Evolutionary conservation across 1,284 basidiomycete genomes (phyloP).

Genomic region (Trametes versicolor): DNA sequence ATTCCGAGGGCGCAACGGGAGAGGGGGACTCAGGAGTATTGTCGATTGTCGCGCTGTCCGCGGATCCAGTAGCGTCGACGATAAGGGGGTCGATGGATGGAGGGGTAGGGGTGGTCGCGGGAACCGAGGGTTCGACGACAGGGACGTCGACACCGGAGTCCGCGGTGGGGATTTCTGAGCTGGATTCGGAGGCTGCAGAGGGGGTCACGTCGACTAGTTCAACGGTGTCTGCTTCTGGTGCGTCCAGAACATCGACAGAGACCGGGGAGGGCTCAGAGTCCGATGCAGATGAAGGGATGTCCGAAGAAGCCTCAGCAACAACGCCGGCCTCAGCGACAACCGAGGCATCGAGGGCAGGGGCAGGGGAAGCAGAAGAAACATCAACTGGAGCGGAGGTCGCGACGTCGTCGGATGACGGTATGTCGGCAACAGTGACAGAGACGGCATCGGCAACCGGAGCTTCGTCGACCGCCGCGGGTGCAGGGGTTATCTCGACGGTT

Average conservation of each 20-base stretch:
- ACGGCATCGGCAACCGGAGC: background rate
- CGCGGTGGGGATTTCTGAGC: background rate
- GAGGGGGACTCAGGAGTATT: background rate
- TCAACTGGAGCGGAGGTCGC: background rate
- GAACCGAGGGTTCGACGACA: background rate
- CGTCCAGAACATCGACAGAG: background rate
- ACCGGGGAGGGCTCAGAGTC: background rate
- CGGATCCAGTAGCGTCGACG: background rate
- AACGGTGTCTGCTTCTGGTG: background rate
- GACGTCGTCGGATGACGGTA: background rate
- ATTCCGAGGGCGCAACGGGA: slow-evolving; percentile 7
- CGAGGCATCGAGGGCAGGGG: background rate
- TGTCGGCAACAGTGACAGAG: slow-evolving; percentile 2
- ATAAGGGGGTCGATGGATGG: no score
- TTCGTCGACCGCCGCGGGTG: background rate
- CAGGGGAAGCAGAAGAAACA: background rate
- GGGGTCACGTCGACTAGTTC: slow-evolving; percentile 4
- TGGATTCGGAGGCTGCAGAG: background rate
- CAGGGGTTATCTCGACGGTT: background rate
- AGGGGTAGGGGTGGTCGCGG: background rate
- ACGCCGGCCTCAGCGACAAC: background rate
- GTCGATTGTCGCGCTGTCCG: background rate
- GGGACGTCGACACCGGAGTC: background rate
- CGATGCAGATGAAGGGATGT: background rate
- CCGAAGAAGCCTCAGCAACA: background rate